These are phyloP conservation scores for Geranium rotundifolium DNA, from an alignment of 345 rosid species.

Conservation along the genomic window DNA sequence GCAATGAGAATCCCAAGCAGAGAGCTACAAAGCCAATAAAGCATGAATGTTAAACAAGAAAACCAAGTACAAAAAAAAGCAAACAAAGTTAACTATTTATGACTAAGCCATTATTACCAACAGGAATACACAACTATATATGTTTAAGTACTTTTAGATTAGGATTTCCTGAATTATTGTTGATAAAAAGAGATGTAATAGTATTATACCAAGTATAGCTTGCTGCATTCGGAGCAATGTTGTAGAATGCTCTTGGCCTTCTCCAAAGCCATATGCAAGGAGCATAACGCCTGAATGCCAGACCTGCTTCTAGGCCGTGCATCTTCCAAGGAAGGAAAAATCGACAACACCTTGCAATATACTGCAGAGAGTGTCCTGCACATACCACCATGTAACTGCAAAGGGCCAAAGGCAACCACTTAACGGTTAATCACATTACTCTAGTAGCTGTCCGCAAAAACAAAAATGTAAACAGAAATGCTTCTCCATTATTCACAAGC, in stretches of 20 bases:
- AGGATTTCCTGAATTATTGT: too few species aligned
- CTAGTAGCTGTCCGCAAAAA: background rate
- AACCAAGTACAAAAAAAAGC: too few species aligned
- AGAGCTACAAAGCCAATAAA: too few species aligned
- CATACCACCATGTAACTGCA: constrained; percentile 90
- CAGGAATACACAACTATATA: too few species aligned
- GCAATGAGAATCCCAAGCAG: too few species aligned
- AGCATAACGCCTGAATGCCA: constrained; percentile 90
- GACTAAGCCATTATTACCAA: background rate
- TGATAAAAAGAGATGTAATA: too few species aligned
- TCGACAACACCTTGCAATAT: constrained; percentile 55
- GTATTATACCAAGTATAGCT: constrained; percentile 73
- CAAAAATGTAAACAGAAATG: background rate
- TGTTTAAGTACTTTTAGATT: too few species aligned
- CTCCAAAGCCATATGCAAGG: constrained; percentile 87
- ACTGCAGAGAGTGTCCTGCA: constrained; percentile 61
- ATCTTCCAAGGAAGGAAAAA: constrained; percentile 89
- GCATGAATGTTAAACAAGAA: too few species aligned
- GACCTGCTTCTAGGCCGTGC: constrained; percentile 94
- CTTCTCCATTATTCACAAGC: too few species aligned
- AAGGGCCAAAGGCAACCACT: constrained; percentile 20
- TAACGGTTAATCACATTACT: background rate
- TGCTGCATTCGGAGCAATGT: constrained; percentile 85
- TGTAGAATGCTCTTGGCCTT: constrained; percentile 75
- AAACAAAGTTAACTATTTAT: background rate